Percentiles rank a stretch among this genome's conserved stretches.
Conservation (phyloP, 2,329 filamentous ascomycete genomes). For the Neopestalotiopsis rosae region DNA sequence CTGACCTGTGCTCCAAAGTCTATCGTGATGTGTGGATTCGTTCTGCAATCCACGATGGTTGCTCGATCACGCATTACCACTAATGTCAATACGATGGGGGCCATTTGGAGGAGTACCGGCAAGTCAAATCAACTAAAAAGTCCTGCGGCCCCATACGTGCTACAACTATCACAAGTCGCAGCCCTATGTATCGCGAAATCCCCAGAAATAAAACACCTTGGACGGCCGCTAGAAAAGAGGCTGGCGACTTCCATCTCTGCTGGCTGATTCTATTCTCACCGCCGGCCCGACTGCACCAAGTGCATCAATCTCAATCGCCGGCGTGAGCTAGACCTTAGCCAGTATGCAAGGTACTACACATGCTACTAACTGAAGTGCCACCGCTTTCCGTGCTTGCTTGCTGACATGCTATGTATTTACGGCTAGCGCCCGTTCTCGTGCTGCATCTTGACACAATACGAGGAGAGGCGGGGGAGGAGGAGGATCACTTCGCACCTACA, state of each 20-base stretch:
- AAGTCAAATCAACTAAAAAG: neutral
- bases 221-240: neutral
- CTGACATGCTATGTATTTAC: neutral
- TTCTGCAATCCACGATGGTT: no score
- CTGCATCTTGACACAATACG: conserved; percentile 2
- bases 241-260: neutral
- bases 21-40: no score
- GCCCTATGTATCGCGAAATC: neutral
- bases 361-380: neutral
- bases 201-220: neutral
- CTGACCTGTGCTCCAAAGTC: no score
- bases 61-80: no score
- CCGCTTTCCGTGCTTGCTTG: neutral
- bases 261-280: neutral
- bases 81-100: no score
- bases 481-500: neutral
- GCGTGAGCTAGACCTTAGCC: neutral
- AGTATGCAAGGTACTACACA: neutral
- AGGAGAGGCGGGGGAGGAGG: neutral
- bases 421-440: neutral
- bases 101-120: no score
- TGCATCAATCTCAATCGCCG: neutral
- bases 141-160: neutral
- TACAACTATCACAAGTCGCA: neutral
- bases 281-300: neutral